These are phyloP conservation scores for Apophysomyces ossiformis DNA, from an alignment of 371 early-diverging fungal genomes.

Conservation along the genomic window DNA sequence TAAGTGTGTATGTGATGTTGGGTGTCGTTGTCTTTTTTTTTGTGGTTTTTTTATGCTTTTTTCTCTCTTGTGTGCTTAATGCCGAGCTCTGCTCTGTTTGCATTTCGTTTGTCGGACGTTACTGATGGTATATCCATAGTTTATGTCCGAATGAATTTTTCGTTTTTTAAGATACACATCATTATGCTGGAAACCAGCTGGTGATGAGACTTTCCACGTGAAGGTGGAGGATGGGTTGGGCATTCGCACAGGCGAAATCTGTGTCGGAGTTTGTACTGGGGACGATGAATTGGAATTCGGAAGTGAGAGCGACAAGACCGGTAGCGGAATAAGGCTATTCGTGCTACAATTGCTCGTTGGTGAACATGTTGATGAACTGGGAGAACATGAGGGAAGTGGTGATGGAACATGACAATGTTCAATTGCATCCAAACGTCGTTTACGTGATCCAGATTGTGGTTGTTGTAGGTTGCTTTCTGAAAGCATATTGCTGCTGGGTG, in stretches of 20 bases:
- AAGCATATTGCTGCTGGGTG: not conserved
- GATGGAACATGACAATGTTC: constrained; percentile 6
- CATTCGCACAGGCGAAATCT: constrained; percentile 38
- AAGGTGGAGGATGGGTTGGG: constrained; percentile 2
- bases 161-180: constrained; percentile 3
- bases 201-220: constrained; percentile 18
- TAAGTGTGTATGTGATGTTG: constrained; percentile 8
- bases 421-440: constrained; percentile 16
- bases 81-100: constrained; percentile 19
- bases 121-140: constrained; percentile 23
- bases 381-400: constrained; percentile 16
- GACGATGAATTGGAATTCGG: constrained; percentile 49
- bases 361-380: constrained; percentile 25
- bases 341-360: constrained; percentile 13
- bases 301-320: constrained; percentile 39
- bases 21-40: not conserved
- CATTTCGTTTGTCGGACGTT: constrained; percentile 22
- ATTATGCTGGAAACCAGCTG: constrained; percentile 1
- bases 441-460: constrained; percentile 2
- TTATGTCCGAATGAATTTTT: not conserved
- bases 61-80: constrained; percentile 24
- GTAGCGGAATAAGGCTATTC: constrained; percentile 18
- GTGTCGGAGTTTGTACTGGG: constrained; percentile 49
- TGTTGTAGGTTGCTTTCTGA: not conserved
- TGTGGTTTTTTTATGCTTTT: constrained; percentile 3